Conservation (phyloP, 1,284 basidiomycete species). For the Leccinum angustisporum region DNA sequence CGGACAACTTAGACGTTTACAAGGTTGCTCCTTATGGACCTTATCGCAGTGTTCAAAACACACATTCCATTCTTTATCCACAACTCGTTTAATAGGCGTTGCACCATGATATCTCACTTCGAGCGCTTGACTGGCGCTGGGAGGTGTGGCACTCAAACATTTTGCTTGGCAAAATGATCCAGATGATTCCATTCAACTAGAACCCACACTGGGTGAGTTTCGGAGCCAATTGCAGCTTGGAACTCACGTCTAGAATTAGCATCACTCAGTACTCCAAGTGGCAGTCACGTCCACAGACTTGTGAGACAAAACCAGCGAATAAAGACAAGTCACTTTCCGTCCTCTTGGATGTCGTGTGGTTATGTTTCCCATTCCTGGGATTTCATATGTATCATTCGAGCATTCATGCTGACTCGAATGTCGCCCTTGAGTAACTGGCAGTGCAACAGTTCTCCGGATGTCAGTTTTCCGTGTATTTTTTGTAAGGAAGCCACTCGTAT, state of each 20-base stretch:
- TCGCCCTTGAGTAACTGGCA: background rate
- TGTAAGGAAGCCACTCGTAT: background rate
- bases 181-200: background rate
- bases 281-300: background rate
- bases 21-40: no score
- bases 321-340: background rate
- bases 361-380: constrained; percentile 14
- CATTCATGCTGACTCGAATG: background rate
- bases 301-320: constrained; percentile 18
- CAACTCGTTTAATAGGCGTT: background rate
- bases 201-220: background rate
- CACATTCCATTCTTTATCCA: background rate
- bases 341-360: background rate
- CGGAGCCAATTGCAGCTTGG: background rate
- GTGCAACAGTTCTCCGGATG: background rate
- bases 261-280: background rate
- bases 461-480: background rate
- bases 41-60: background rate
- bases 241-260: background rate
- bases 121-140: no score
- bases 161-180: background rate
- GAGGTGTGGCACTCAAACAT: no score
- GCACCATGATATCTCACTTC: background rate
- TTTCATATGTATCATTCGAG: background rate
- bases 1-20: no score